phyloP scores from a whole-genome alignment of 192 early-diverging fungal genomes.

The Coemansia reversa region DNA sequence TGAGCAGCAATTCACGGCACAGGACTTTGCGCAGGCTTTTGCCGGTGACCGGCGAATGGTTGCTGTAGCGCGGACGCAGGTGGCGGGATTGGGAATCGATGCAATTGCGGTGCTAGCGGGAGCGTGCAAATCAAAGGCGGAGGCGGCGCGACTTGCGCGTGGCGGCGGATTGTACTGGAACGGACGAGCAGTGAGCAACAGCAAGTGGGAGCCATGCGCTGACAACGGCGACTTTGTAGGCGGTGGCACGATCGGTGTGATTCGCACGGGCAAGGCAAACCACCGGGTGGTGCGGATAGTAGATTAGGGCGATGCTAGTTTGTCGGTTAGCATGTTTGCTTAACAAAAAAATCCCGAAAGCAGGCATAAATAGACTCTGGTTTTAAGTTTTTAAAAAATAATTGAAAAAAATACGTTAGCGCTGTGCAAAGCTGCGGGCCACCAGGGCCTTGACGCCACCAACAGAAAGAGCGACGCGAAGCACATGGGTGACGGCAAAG shows the following conservation, averaged over 20 bases:
- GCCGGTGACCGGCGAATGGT: conserved; percentile 63
- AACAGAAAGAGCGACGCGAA: conserved; percentile 24
- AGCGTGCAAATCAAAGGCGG: conserved; percentile 70
- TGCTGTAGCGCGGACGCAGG: conserved; percentile 30
- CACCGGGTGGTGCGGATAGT: conserved; percentile 59
- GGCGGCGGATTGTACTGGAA: conserved; percentile 80
- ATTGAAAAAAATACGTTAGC: background rate
- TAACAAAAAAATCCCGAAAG: too few species aligned
- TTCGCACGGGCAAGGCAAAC: conserved; percentile 79
- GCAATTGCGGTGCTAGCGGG: conserved; percentile 62
- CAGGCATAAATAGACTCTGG: too few species aligned
- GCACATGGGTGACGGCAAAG: conserved; percentile 24
- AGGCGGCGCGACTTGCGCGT: conserved; percentile 71
- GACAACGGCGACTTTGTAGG: conserved; percentile 60
- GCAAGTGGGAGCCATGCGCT: conserved; percentile 27
- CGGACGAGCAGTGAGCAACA: conserved; percentile 21
- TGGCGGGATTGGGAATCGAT: conserved; percentile 58
- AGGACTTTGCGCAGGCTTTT: conserved; percentile 74
- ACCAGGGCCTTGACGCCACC: conserved; percentile 14
- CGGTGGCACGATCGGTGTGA: conserved; percentile 59
- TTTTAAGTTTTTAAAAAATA: background rate
- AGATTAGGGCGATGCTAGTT: background rate
- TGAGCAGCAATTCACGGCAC: conserved; percentile 16
- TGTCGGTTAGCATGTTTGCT: too few species aligned
- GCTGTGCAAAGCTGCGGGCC: conserved; percentile 1